Conservation (phyloP, 352 stramenopile species). For the Pythium insidiosum region DNA sequence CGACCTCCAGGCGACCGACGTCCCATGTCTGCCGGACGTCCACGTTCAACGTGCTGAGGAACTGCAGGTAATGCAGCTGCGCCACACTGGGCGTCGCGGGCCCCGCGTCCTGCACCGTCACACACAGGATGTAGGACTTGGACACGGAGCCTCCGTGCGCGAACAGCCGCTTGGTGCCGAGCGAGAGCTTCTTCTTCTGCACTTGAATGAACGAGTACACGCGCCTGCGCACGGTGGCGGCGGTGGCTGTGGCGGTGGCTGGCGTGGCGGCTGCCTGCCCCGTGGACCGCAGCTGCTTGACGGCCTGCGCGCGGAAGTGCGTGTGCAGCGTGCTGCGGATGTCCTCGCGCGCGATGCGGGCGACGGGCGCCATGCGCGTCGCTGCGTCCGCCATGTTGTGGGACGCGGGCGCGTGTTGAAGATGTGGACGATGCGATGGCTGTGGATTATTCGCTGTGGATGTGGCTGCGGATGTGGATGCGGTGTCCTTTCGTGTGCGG, state of each 20-base stretch:
- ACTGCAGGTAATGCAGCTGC: slow-evolving; percentile 55
- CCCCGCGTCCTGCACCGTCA: slow-evolving; percentile 42
- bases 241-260: neutral
- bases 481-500: no score
- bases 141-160: slow-evolving; percentile 12
- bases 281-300: slow-evolving; percentile 21
- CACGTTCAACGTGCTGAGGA: slow-evolving; percentile 58
- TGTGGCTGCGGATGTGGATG: no score
- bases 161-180: slow-evolving; percentile 49
- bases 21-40: slow-evolving; percentile 59
- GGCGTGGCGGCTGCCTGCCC: slow-evolving; percentile 4
- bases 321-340: slow-evolving; percentile 58
- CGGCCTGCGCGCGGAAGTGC: slow-evolving; percentile 37
- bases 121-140: slow-evolving; percentile 65
- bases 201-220: slow-evolving; percentile 59
- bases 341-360: slow-evolving; percentile 44
- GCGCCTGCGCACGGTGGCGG: slow-evolving; percentile 18
- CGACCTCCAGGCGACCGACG: slow-evolving; percentile 33
- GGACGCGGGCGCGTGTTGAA: no score
- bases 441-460: no score
- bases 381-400: neutral
- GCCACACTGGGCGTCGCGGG: neutral
- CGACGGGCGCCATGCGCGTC: neutral
- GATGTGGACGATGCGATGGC: no score
- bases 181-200: slow-evolving; percentile 49